Evolutionary conservation across 2,329 filamentous ascomycete genomes (phyloP).

Genomic region (Beauveria brongniartii): DNA sequence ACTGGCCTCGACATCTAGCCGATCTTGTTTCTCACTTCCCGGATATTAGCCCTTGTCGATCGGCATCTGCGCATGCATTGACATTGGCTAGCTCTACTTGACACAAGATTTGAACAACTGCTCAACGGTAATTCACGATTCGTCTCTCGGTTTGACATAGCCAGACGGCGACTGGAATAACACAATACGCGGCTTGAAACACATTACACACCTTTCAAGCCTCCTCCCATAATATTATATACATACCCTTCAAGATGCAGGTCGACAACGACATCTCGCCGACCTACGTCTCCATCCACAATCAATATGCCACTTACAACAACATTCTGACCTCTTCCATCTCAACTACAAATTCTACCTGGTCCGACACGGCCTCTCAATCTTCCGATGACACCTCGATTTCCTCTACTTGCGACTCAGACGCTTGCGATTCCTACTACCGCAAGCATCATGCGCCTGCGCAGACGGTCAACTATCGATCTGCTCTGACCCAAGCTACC

Average conservation of each 20-base stretch:
- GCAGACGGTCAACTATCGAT: slow-evolving; percentile 18
- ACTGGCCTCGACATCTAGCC: slow-evolving; percentile 34
- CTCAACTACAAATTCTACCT: slow-evolving; percentile 69
- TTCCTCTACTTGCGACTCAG: slow-evolving; percentile 51
- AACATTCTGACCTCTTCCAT: slow-evolving; percentile 66
- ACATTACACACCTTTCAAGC: slow-evolving; percentile 18
- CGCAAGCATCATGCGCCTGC: slow-evolving; percentile 20
- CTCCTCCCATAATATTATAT: slow-evolving; percentile 18
- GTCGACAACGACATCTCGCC: slow-evolving; percentile 45
- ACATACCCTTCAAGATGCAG: slow-evolving; percentile 47
- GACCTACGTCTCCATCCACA: slow-evolving; percentile 38
- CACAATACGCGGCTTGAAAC: slow-evolving; percentile 23
- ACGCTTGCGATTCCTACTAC: slow-evolving; percentile 38
- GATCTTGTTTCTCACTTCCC: slow-evolving; percentile 26
- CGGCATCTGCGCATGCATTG: slow-evolving; percentile 27
- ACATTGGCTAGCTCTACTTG: slow-evolving; percentile 29
- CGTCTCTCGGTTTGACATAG: slow-evolving; percentile 40
- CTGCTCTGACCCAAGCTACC: slow-evolving; percentile 20
- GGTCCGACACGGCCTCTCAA: slow-evolving; percentile 65
- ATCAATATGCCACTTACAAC: slow-evolving; percentile 53
- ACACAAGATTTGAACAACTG: slow-evolving; percentile 26
- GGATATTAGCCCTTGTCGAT: slow-evolving; percentile 32
- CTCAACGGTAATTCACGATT: slow-evolving; percentile 28
- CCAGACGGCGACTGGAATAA: slow-evolving; percentile 49
- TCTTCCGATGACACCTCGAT: slow-evolving; percentile 60